phyloP scores from a whole-genome alignment of 2,329 filamentous ascomycete genomes.

The Verticillium klebahnii region DNA sequence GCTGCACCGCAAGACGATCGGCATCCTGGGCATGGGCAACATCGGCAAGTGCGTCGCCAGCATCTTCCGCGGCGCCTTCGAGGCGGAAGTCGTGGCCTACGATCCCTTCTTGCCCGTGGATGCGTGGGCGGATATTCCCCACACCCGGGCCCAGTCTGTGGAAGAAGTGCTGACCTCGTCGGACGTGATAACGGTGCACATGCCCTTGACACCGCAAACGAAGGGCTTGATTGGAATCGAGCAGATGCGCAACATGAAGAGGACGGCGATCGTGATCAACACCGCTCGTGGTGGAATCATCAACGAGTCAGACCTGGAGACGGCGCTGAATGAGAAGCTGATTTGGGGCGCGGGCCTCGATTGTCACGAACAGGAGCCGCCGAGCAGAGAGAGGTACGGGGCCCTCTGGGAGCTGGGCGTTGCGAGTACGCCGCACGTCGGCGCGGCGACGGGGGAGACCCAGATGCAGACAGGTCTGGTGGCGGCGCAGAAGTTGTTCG shows the following conservation, averaged over 20 bases:
- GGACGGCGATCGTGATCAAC: conserved; percentile 32
- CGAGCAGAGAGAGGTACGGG: conserved; percentile 26
- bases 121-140: conserved; percentile 27
- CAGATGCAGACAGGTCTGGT: conserved; percentile 23
- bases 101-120: conserved; percentile 26
- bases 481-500: conserved; percentile 17
- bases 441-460: conserved; percentile 33
- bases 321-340: conserved; percentile 23
- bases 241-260: conserved; percentile 30
- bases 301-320: conserved; percentile 27
- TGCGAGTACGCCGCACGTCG: conserved; percentile 39
- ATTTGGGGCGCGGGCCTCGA: conserved; percentile 35
- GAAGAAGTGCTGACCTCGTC: conserved; percentile 24
- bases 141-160: conserved; percentile 21
- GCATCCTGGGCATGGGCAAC: conserved; percentile 34
- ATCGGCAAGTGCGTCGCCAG: conserved; percentile 29
- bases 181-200: conserved; percentile 31
- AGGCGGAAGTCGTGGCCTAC: conserved; percentile 27
- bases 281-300: conserved; percentile 34
- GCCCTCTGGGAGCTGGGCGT: conserved; percentile 28
- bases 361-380: conserved; percentile 34
- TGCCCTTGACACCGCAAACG: conserved; percentile 29
- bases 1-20: conserved; percentile 26
- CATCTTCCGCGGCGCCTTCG: conserved; percentile 30
- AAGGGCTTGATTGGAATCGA: conserved; percentile 23